Conservation (phyloP, 257 asterid species). For the Mitragyna speciosa region DNA sequence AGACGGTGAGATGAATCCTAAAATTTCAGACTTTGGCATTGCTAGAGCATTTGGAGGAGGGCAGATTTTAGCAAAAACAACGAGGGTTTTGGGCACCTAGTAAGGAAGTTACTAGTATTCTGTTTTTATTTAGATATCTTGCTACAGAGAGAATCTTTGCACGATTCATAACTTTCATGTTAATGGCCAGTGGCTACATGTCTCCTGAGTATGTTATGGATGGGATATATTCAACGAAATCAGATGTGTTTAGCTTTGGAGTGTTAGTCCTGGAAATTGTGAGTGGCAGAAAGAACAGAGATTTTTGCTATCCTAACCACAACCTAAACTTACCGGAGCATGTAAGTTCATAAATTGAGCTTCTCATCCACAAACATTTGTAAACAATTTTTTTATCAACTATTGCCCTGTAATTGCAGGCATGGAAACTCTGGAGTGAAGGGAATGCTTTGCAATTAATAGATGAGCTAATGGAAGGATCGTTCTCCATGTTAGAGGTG, state of each 20-base stretch:
- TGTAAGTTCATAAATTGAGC: conserved; percentile 12
- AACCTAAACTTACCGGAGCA: conserved; percentile 38
- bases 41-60: conserved; percentile 18
- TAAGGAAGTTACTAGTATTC: not conserved
- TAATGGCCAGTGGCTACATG: conserved; percentile 40
- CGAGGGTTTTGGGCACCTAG: conserved; percentile 25
- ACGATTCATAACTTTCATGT: not conserved
- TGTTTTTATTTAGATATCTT: not conserved
- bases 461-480: conserved; percentile 19
- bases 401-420: not conserved
- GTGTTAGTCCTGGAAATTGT: conserved; percentile 39
- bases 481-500: conserved; percentile 16
- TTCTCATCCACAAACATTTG: too few species aligned
- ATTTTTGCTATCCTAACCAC: conserved; percentile 18
- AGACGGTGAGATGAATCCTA: conserved; percentile 34
- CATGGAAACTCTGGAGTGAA: conserved; percentile 45
- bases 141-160: not conserved
- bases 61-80: conserved; percentile 15
- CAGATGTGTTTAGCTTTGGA: conserved; percentile 50
- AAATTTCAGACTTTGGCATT: conserved; percentile 40
- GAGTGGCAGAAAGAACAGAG: conserved; percentile 38
- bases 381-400: not conserved
- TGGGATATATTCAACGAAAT: conserved; percentile 41
- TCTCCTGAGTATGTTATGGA: conserved; percentile 41
- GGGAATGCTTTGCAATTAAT: conserved; percentile 33